phyloP scores from a whole-genome alignment of 2,329 filamentous ascomycete species.

The Aspergillus quadrilineatus region DNA sequence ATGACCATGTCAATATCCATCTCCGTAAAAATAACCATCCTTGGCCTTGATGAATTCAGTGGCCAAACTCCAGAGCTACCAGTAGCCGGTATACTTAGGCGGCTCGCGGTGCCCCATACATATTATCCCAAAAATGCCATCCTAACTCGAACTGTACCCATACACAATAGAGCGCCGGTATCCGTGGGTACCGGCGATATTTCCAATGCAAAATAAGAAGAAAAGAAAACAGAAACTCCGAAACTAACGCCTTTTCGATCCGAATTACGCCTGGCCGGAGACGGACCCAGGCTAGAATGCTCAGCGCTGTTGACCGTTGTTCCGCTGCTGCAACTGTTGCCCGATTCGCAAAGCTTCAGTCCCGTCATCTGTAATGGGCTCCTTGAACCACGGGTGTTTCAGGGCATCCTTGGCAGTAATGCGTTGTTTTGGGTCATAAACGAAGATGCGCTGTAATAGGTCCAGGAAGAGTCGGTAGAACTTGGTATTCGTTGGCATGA shows the following conservation, averaged over 20 bases:
- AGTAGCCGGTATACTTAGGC: slow-evolving; percentile 6
- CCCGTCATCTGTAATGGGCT: slow-evolving; percentile 63
- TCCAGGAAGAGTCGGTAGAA: slow-evolving; percentile 66
- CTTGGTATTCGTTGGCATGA: slow-evolving; percentile 58
- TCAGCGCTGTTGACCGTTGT: slow-evolving; percentile 26
- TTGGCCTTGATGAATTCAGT: slow-evolving; percentile 3
- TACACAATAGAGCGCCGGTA: slow-evolving; percentile 15
- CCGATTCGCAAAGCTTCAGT: slow-evolving; percentile 63
- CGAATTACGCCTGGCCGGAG: background rate
- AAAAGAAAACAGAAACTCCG: background rate
- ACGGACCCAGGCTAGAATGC: background rate
- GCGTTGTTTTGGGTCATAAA: slow-evolving; percentile 64
- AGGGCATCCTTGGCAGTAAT: slow-evolving; percentile 65
- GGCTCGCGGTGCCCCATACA: slow-evolving; percentile 9
- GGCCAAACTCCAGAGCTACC: slow-evolving; percentile 7
- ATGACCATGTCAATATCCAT: slow-evolving; percentile 5
- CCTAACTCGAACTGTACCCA: slow-evolving; percentile 21
- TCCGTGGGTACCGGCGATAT: slow-evolving; percentile 7
- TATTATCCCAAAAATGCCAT: slow-evolving; percentile 27
- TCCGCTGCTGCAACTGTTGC: slow-evolving; percentile 36
- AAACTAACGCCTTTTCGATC: slow-evolving; percentile 4
- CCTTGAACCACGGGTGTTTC: slow-evolving; percentile 66
- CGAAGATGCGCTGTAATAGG: slow-evolving; percentile 62
- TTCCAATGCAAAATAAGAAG: slow-evolving; percentile 12
- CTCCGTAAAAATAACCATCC: slow-evolving; percentile 1